phyloP scores from a whole-genome alignment of 495 filamentous ascomycete genomes.

The Penicillium angulare region DNA sequence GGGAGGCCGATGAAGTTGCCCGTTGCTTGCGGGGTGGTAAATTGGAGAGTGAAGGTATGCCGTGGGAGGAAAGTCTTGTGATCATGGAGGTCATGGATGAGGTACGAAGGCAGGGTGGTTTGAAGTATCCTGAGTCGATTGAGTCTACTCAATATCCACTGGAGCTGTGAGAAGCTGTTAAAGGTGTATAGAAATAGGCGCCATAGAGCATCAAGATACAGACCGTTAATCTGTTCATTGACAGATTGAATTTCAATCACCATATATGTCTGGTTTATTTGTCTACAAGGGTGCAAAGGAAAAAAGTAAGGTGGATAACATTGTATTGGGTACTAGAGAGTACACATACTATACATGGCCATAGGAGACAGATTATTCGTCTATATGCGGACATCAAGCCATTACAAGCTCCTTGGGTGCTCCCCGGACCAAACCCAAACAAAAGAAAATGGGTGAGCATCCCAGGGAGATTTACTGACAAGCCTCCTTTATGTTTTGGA shows the following conservation, averaged over 20 bases:
- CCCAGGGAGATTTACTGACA: slow-evolving; percentile 6
- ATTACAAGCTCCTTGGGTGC: slow-evolving; percentile 9
- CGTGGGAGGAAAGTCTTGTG: slow-evolving; percentile 79
- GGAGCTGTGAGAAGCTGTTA: slow-evolving; percentile 24
- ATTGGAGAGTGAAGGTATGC: slow-evolving; percentile 69
- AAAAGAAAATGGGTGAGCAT: slow-evolving; percentile 19
- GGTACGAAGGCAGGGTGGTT: slow-evolving; percentile 71
- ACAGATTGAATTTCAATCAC: not conserved
- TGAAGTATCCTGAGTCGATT: slow-evolving; percentile 80
- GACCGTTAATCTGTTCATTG: too few relatives aligned
- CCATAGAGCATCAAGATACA: not conserved
- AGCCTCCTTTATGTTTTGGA: slow-evolving; percentile 7
- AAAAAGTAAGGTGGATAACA: not conserved
- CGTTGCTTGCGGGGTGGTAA: slow-evolving; percentile 80
- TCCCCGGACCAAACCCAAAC: slow-evolving; percentile 13
- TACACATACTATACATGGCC: slow-evolving; percentile 33
- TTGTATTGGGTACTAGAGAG: slow-evolving; percentile 23
- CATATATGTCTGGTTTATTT: not conserved
- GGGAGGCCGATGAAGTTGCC: slow-evolving; percentile 90
- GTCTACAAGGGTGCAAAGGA: too few relatives aligned
- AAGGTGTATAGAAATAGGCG: not conserved
- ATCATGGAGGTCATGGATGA: slow-evolving; percentile 97
- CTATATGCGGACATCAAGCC: slow-evolving; percentile 25
- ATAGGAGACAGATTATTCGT: slow-evolving; percentile 18
- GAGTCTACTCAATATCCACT: slow-evolving; percentile 69